Conservation (phyloP, 306 rosid genomes). For the Bauhinia variegata region DNA sequence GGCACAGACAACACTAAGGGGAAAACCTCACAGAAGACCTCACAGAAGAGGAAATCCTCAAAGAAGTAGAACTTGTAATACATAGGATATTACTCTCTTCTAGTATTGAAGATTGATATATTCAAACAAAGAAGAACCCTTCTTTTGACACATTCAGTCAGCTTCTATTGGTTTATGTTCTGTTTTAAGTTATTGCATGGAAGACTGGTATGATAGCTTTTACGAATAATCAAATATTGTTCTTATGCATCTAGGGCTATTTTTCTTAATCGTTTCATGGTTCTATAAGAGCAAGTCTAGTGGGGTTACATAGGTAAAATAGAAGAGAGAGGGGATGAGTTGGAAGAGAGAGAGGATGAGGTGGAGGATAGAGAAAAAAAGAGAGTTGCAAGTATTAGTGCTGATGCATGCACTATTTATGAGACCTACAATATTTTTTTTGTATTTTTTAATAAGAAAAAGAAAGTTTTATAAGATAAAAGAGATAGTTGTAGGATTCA, state of each 20-base stretch:
- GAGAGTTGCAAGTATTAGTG: too few relatives aligned
- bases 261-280: not conserved
- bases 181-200: not conserved
- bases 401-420: too few relatives aligned
- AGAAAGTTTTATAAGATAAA: too few relatives aligned
- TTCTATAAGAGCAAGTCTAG: too few relatives aligned
- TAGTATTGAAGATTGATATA: constrained; percentile 6
- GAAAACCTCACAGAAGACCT: constrained; percentile 39
- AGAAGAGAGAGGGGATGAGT: too few relatives aligned
- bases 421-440: too few relatives aligned
- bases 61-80: constrained; percentile 50
- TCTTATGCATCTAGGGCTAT: constrained; percentile 4
- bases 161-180: constrained; percentile 5
- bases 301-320: too few relatives aligned
- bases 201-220: not conserved
- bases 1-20: constrained; percentile 38
- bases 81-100: constrained; percentile 1
- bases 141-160: not conserved
- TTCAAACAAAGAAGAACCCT: too few relatives aligned
- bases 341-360: too few relatives aligned
- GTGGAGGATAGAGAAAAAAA: too few relatives aligned
- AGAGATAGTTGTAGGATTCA: too few relatives aligned
- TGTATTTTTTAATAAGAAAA: too few relatives aligned
- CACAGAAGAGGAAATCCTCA: constrained; percentile 44
- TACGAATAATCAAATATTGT: not conserved